These are phyloP conservation scores for Tricholoma saponaceum DNA, from an alignment of 768 basidiomycete genomes.

Conservation along the genomic window DNA sequence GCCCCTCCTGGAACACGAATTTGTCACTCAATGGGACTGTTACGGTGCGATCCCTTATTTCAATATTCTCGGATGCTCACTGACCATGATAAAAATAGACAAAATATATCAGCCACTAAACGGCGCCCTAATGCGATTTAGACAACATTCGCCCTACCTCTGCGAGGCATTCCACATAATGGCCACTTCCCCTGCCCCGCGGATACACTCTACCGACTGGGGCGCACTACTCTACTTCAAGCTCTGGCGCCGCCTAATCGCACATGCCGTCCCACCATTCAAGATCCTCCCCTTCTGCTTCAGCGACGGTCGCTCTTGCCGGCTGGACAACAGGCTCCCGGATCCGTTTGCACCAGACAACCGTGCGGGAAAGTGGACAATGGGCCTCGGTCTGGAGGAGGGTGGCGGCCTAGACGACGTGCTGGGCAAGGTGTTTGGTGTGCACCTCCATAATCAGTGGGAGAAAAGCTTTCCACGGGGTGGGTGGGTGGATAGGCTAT, in stretches of 20 bases:
- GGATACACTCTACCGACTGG: conserved; percentile 86
- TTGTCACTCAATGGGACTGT: conserved; percentile 98
- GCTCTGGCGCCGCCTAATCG: conserved; percentile 82
- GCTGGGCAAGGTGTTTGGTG: conserved; percentile 72
- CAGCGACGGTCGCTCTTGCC: conserved; percentile 85
- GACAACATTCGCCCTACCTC: conserved; percentile 87
- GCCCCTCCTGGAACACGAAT: conserved; percentile 90
- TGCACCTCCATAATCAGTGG: conserved; percentile 98
- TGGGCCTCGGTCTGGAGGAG: conserved; percentile 54
- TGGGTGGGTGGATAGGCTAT: conserved; percentile 85
- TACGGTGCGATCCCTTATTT: conserved; percentile 62
- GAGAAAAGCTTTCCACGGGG: conserved; percentile 74
- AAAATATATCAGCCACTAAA: conserved; percentile 64
- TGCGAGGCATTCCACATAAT: conserved; percentile 97
- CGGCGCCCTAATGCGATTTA: conserved; percentile 94
- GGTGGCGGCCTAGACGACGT: conserved; percentile 61
- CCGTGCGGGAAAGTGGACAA: conserved; percentile 59
- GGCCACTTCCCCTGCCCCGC: conserved; percentile 67
- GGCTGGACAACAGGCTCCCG: conserved; percentile 90
- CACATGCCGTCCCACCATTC: conserved; percentile 74
- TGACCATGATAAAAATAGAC: conserved; percentile 20
- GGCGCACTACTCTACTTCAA: conserved; percentile 89
- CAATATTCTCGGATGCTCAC: background rate
- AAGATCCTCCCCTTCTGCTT: conserved; percentile 95
- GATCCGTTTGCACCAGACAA: conserved; percentile 76